phyloP scores from a whole-genome alignment of 2,329 filamentous ascomycete species.

The Alternaria sp. region DNA sequence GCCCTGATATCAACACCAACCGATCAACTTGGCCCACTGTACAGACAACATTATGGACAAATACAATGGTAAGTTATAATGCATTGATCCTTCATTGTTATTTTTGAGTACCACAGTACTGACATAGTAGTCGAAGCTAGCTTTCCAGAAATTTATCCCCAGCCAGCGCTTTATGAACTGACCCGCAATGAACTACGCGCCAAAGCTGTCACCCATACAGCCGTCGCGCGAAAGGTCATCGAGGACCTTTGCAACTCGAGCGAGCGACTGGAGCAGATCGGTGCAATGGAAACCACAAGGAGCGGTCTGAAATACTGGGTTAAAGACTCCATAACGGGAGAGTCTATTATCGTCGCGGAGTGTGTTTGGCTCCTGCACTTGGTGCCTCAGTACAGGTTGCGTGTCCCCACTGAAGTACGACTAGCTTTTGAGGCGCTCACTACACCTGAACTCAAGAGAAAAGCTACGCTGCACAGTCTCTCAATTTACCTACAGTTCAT shows the following conservation, averaged over 20 bases:
- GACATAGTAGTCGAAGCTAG: neutral
- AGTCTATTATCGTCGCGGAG: neutral
- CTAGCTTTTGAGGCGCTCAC: neutral
- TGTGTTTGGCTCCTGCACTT: neutral
- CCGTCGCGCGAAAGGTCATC: neutral
- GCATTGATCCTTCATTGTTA: neutral
- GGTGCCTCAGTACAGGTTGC: neutral
- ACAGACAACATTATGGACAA: neutral
- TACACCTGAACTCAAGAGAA: neutral
- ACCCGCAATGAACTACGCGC: conserved; percentile 1
- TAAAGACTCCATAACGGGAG: neutral
- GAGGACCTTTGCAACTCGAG: conserved; percentile 4
- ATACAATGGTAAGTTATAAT: neutral
- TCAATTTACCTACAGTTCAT: neutral
- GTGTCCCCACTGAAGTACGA: neutral
- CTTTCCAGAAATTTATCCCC: neutral
- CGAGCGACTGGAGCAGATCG: conserved; percentile 1
- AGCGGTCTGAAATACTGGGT: conserved; percentile 1
- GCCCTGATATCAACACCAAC: neutral
- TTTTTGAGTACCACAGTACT: neutral
- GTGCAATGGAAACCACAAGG: neutral
- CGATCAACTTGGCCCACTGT: neutral
- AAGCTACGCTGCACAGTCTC: conserved; percentile 1
- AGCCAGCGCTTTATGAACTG: neutral
- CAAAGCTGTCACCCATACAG: neutral